Percentiles rank a stretch among this genome's conserved stretches.
These are phyloP conservation scores for Camelina neglecta DNA, from an alignment of 345 rosid species.

Conservation along the genomic window DNA sequence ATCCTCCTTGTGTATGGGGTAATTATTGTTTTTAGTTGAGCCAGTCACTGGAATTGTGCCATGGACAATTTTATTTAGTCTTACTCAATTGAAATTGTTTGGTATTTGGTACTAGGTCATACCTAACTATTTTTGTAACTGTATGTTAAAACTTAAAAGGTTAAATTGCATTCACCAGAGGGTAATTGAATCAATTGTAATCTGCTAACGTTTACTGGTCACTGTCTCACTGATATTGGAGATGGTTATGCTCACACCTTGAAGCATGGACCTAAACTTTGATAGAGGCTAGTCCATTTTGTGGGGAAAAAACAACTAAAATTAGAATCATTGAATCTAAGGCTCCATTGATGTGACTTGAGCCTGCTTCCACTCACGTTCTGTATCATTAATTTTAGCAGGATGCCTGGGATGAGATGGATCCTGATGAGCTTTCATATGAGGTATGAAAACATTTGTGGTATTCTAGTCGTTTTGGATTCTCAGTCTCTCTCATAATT, in stretches of 20 bases:
- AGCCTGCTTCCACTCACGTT: conserved; percentile 21
- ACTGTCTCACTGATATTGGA: neutral
- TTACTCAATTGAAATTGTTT: neutral
- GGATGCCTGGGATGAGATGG: conserved; percentile 94
- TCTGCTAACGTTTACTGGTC: conserved; percentile 2
- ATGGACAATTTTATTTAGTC: neutral
- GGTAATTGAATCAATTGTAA: neutral
- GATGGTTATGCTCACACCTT: conserved; percentile 26
- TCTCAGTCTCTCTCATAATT: conserved; percentile 18
- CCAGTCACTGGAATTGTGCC: conserved; percentile 17
- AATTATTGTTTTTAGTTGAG: conserved; percentile 9
- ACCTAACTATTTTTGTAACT: neutral
- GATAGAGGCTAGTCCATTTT: conserved; percentile 26
- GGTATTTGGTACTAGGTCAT: conserved; percentile 2
- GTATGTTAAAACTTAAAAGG: neutral
- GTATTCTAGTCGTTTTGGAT: conserved; percentile 20
- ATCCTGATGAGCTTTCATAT: conserved; percentile 89
- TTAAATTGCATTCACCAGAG: neutral
- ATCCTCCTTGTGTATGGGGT: conserved; percentile 7
- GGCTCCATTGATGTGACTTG: conserved; percentile 26
- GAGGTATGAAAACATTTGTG: conserved; percentile 58
- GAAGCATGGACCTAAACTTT: conserved; percentile 15
- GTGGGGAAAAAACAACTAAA: conserved; percentile 5
- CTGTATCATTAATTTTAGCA: conserved; percentile 42
- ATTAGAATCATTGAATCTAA: conserved; percentile 2